These are phyloP conservation scores for Rhizopogon vinicolor DNA, from an alignment of 768 basidiomycete species.

Conservation along the genomic window DNA sequence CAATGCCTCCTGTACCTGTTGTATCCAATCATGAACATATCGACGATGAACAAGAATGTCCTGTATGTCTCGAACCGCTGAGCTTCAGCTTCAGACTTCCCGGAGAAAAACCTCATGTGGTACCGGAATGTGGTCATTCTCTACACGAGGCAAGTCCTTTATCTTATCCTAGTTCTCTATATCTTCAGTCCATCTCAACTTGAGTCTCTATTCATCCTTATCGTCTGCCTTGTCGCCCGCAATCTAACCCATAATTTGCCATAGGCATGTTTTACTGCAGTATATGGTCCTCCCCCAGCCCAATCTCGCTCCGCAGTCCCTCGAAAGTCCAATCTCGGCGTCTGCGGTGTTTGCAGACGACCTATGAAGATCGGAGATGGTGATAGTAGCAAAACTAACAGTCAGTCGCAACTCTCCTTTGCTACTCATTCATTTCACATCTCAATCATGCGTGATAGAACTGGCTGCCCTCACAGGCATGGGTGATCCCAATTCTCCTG, in stretches of 20 bases:
- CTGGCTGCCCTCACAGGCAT: slow-evolving; percentile 92
- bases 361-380: slow-evolving; percentile 96
- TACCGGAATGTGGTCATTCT: slow-evolving; percentile 96
- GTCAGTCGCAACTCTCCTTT: slow-evolving; percentile 41
- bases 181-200: not conserved
- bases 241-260: slow-evolving; percentile 5
- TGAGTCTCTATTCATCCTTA: not conserved
- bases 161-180: not conserved
- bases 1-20: slow-evolving; percentile 66
- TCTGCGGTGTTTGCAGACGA: slow-evolving; percentile 94
- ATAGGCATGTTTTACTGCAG: slow-evolving; percentile 93
- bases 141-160: slow-evolving; percentile 77
- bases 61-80: slow-evolving; percentile 94
- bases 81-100: slow-evolving; percentile 89
- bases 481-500: slow-evolving; percentile 53
- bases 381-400: slow-evolving; percentile 79
- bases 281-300: slow-evolving; percentile 83
- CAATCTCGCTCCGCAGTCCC: slow-evolving; percentile 51
- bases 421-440: not conserved
- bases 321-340: slow-evolving; percentile 78
- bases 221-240: slow-evolving; percentile 2
- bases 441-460: slow-evolving; percentile 47
- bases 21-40: slow-evolving; percentile 57
- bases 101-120: slow-evolving; percentile 96
- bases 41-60: slow-evolving; percentile 88